Base-by-base conservation (phyloP, 371 early-diverging fungal genomes). In the Neoconidiobolus thromboides region DNA sequence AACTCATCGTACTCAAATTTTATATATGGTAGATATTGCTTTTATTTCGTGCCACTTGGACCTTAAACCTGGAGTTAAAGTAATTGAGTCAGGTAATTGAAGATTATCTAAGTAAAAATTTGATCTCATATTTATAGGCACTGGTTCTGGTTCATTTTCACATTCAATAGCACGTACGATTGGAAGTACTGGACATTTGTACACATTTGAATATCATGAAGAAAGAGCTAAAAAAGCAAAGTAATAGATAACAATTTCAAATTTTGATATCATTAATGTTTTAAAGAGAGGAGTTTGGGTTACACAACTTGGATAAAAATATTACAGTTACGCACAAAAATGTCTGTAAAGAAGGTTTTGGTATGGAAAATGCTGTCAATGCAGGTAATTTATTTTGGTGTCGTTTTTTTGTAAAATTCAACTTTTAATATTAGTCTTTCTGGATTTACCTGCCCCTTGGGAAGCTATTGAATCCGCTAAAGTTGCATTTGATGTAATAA, bases 381-480 rank as follows among this genome's bases (percentile, higher is more conserved):
- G 90, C 93, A 4, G 80, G 80, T 77, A 73, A 55, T 60, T 48
- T 38, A 41, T 6, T 15, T 26, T 43, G 43, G 1, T 47, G 7
- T 38, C 43, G 47, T 43, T 10, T 41, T 43, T 2, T 58, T 48
- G 26, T 26, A 26, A 26, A 26, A 26, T 26, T 26, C 0, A 26
- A 26, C 26, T 26, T 26, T 26, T 26, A 26, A 26, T 26, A 26
- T 39, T 62, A 80, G 95, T 93, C 36, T 96, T 96, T 67, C 74
- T 96, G 60, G 97, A 96, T 75, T 71, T 96, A 61, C 97, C 97
- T 5, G 86, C 91, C 12, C 97, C 97, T 38, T 96, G 97, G 96
- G 89, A 90, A 10, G 94, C 93, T 0, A 74, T 96, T 47, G 77
- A 70, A 0, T 69, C 82, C 1, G 91, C 95, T 6, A 91, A 88